A percentile compares a stretch with the other conserved stretches of the same genome.
These are phyloP conservation scores for Tripterygium wilfordii DNA, from an alignment of 177 flowering plant species.

Conservation along the genomic window DNA sequence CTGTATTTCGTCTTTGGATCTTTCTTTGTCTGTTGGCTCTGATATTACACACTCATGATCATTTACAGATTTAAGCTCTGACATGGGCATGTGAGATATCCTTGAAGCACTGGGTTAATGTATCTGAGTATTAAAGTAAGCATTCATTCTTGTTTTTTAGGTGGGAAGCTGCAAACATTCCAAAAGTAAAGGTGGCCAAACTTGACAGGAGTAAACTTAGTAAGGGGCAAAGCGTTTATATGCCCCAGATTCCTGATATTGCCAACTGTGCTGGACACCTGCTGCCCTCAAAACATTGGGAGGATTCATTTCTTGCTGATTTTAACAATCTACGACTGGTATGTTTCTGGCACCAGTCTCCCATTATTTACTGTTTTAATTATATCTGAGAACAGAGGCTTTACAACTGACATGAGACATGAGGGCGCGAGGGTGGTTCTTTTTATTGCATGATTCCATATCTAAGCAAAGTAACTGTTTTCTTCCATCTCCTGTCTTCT, in stretches of 20 bases:
- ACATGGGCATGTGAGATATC: too few species aligned
- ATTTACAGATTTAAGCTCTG: too few species aligned
- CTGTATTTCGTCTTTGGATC: too few species aligned
- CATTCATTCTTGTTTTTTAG: slow-evolving; percentile 26
- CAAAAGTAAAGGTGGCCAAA: slow-evolving; percentile 76
- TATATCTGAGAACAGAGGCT: too few species aligned
- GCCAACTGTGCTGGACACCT: slow-evolving; percentile 62
- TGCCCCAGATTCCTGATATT: slow-evolving; percentile 89
- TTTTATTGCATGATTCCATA: too few species aligned
- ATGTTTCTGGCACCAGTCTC: slow-evolving; percentile 5
- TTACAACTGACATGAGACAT: too few species aligned
- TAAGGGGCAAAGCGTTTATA: slow-evolving; percentile 72
- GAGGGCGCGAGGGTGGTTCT: too few species aligned
- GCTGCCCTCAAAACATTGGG: slow-evolving; percentile 79
- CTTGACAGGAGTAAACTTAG: slow-evolving; percentile 38
- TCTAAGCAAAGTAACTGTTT: background rate
- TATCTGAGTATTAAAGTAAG: background rate
- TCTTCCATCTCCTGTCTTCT: background rate
- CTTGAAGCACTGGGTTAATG: background rate
- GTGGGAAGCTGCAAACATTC: slow-evolving; percentile 85
- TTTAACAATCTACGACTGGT: slow-evolving; percentile 74
- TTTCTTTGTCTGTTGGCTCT: too few species aligned
- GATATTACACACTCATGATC: too few species aligned
- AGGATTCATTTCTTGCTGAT: slow-evolving; percentile 67
- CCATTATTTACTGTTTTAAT: background rate